Evolutionary conservation across 2,329 filamentous ascomycete genomes (phyloP).

Genomic region (Colletotrichum lupini): DNA sequence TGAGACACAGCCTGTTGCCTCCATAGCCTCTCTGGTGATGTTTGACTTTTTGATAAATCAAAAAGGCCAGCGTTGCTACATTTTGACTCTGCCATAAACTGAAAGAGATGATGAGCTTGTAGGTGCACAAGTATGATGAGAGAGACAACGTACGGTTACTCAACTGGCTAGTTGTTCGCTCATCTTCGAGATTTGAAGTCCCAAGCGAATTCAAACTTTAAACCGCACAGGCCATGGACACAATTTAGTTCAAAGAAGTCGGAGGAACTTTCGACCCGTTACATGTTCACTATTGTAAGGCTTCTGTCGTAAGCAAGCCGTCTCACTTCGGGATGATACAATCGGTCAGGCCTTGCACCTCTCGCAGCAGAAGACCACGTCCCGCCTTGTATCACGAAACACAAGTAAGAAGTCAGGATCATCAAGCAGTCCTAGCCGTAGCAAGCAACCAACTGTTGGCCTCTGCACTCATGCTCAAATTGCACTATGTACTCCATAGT

Average conservation of each 20-base stretch:
- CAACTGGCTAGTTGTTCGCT: background rate
- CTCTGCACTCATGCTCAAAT: background rate
- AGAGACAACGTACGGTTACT: too few relatives aligned
- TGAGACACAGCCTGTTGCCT: background rate
- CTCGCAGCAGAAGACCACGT: background rate
- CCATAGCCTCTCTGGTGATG: background rate
- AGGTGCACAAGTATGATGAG: background rate
- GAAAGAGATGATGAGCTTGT: background rate
- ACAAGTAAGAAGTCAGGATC: background rate
- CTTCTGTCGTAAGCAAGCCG: background rate
- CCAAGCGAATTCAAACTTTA: background rate
- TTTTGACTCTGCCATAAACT: background rate
- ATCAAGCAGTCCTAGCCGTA: background rate
- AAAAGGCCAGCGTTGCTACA: background rate
- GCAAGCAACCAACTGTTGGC: background rate
- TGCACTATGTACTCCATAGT: background rate
- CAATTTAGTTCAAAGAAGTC: background rate
- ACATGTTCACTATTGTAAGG: too few relatives aligned
- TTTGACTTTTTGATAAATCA: background rate
- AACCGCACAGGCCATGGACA: background rate
- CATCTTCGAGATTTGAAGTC: background rate
- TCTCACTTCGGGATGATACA: background rate
- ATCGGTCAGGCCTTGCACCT: background rate
- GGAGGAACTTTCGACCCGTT: background rate
- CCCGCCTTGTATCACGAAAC: background rate